Evolutionary conservation across 2,329 filamentous ascomycete genomes (phyloP), one percentile per base, ranked within the genome.

Genomic region (Elsinoe batatas): DNA sequence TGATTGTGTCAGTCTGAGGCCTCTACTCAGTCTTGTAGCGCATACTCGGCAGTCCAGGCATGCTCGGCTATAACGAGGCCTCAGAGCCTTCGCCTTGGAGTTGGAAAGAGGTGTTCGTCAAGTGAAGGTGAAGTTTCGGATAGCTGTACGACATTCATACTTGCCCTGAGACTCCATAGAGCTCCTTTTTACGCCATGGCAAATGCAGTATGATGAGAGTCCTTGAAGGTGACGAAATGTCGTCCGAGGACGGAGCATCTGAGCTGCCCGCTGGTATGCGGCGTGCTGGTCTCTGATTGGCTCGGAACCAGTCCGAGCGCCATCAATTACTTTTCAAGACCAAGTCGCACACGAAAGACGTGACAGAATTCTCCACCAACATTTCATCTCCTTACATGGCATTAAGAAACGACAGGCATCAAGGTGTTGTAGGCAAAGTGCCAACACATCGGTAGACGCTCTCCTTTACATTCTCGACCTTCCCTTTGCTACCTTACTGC

Each of bases 31-130:
- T 30, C 26, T 7, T 30, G 26, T 8, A 18, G 37, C 22, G 35
- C 72, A 59, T 73, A 77, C 74, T 72, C 61, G 74, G 74, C 64
- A 77, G 72, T 63, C 74, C 74, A 62, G 74, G 74, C 74, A 77
- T 58, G 57, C 64, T 61, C 11, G 26, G 47, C 47, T 15, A 36
- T 8, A 10, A 22, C 8, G 2, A 51, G 47, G 47, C 47, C 17
- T 51, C 33, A 51, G 17, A 18, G 47, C 47, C 47, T 36, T n/a
- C 10, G 2, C 5, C 20, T 20, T 17, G n/a, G 44, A 33, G 26
- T 30, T 30, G 26, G 26, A 30, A 30, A 30, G 26, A 30, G 26
- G 26, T 30, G 26, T 30, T 30, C 26, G 26, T 30, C 26, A 30
- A 30, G 13, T 5, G 30, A n/a, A 35, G 44, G 26, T 36, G 44